These are phyloP conservation scores for Penicillium longicatenatum DNA, from an alignment of 495 filamentous ascomycete genomes.

Conservation along the genomic window DNA sequence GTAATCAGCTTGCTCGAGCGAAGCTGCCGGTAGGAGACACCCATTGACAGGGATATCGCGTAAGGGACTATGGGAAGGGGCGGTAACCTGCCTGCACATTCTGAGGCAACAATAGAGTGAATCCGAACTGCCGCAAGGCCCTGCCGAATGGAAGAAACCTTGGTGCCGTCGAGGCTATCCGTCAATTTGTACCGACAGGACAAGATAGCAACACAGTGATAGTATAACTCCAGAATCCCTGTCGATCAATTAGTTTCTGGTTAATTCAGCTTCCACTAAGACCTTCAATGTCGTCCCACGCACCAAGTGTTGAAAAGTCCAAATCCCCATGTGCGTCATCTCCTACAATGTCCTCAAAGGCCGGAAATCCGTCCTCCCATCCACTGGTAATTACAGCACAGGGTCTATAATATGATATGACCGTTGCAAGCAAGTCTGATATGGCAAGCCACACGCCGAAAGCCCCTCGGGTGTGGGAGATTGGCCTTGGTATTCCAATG, in stretches of 20 bases:
- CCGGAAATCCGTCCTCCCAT: constrained; percentile 60
- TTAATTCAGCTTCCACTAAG: background rate
- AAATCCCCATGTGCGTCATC: constrained; percentile 30
- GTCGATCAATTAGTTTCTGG: background rate
- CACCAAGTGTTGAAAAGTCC: constrained; percentile 35
- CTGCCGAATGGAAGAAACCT: constrained; percentile 60
- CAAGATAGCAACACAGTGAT: constrained; percentile 69
- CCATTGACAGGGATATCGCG: constrained; percentile 64
- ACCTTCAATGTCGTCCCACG: background rate
- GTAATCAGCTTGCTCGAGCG: constrained; percentile 65
- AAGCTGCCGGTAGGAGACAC: constrained; percentile 71
- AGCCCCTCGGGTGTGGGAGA: constrained; percentile 25
- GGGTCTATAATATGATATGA: constrained; percentile 70
- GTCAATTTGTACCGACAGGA: constrained; percentile 50
- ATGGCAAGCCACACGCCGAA: constrained; percentile 57
- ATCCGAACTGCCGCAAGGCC: constrained; percentile 66
- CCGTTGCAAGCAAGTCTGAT: constrained; percentile 59
- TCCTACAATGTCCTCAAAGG: constrained; percentile 70
- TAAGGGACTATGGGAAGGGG: constrained; percentile 70
- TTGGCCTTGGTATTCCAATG: constrained; percentile 45
- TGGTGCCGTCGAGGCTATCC: constrained; percentile 30
- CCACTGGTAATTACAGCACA: constrained; percentile 44
- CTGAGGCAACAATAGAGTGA: constrained; percentile 58
- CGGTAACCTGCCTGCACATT: constrained; percentile 54
- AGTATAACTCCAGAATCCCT: constrained; percentile 69